Percentiles rank a stretch among this genome's conserved stretches.
phyloP scores from a whole-genome alignment of 1,284 basidiomycete species.

The Paramarasmius palmivorus region DNA sequence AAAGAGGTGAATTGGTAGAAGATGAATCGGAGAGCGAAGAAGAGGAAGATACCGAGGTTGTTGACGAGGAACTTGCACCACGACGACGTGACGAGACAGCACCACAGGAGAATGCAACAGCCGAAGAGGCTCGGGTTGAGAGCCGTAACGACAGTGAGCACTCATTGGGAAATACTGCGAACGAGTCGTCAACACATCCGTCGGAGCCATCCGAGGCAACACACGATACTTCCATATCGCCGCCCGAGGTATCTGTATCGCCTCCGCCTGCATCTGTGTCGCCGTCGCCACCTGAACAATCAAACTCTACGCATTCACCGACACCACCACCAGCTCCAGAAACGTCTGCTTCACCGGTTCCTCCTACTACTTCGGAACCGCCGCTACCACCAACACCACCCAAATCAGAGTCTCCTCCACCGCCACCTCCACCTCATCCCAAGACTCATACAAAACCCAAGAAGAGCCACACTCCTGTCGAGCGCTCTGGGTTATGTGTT shows the following conservation, averaged over 20 bases:
- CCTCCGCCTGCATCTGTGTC: not conserved
- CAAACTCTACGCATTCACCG: not conserved
- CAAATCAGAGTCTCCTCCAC: constrained; percentile 12
- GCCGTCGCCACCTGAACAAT: not conserved
- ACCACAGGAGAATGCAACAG: too few species aligned
- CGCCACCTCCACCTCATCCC: not conserved
- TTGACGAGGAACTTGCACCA: not conserved
- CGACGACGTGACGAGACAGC: not conserved
- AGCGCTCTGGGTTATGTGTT: constrained; percentile 79
- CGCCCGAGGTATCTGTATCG: not conserved
- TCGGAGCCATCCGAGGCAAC: too few species aligned
- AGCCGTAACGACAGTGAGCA: too few species aligned
- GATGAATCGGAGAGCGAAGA: constrained; percentile 8
- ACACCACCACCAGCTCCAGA: constrained; percentile 1
- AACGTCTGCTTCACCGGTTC: constrained; percentile 4
- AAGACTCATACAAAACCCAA: constrained; percentile 13
- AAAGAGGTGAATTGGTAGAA: constrained; percentile 31
- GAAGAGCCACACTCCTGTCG: constrained; percentile 39
- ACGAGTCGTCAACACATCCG: too few species aligned
- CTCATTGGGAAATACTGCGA: too few species aligned
- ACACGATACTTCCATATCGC: too few species aligned
- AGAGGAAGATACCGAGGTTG: not conserved
- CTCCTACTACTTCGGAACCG: not conserved
- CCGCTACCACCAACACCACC: constrained; percentile 24
- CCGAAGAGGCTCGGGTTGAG: too few species aligned